Percentiles rank a stretch among this genome's conserved stretches.
phyloP scores from a whole-genome alignment of 805 yeast genomes.

The Scheffersomyces coipomensis region DNA sequence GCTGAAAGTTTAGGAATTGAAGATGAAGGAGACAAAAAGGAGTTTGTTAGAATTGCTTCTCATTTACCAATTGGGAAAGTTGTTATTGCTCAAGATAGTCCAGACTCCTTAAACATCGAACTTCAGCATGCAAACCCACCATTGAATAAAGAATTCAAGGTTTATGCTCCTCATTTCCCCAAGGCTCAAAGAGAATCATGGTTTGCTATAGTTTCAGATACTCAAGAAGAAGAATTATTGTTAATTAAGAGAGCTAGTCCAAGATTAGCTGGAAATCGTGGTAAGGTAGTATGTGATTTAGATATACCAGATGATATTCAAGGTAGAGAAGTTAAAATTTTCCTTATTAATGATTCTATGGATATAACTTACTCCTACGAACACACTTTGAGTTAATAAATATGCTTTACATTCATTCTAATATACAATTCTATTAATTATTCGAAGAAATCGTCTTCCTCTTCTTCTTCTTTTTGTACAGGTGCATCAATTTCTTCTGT shows the following conservation, averaged over 20 bases:
- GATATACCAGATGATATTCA: constrained; percentile 48
- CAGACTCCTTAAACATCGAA: constrained; percentile 38
- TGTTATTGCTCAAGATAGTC: constrained; percentile 32
- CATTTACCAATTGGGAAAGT: constrained; percentile 63
- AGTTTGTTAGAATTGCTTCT: constrained; percentile 52
- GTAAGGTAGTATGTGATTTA: constrained; percentile 42
- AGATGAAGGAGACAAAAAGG: constrained; percentile 35
- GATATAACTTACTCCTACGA: constrained; percentile 44
- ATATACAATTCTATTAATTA: constrained; percentile 1
- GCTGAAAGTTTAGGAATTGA: constrained; percentile 40
- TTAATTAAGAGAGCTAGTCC: constrained; percentile 79
- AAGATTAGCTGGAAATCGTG: constrained; percentile 32
- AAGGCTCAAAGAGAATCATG: constrained; percentile 92
- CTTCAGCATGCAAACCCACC: constrained; percentile 55
- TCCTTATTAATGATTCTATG: constrained; percentile 66
- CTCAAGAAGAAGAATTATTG: constrained; percentile 50
- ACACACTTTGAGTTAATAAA: constrained; percentile 6
- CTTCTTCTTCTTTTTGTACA: constrained; percentile 21
- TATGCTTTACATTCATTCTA: too few species aligned
- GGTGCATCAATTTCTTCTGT: constrained; percentile 45
- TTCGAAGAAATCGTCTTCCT: constrained; percentile 45
- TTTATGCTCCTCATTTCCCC: constrained; percentile 80
- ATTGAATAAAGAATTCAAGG: constrained; percentile 57
- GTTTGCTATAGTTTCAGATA: constrained; percentile 68
- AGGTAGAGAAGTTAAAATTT: constrained; percentile 46